phyloP scores from a whole-genome alignment of 306 rosid genomes.

The Pachyrhizus erosus region DNA sequence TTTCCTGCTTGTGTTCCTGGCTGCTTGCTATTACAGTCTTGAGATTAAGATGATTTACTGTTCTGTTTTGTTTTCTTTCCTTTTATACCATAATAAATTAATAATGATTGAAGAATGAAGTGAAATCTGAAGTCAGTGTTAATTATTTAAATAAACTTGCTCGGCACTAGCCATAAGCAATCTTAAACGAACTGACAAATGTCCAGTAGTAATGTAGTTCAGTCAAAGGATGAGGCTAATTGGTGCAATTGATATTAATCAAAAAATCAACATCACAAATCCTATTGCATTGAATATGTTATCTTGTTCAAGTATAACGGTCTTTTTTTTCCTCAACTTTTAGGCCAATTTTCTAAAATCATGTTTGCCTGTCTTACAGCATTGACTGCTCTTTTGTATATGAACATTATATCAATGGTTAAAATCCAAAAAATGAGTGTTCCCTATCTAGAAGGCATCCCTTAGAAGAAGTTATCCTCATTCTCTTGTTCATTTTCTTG shows the following conservation, averaged over 20 bases:
- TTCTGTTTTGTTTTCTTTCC: constrained; percentile 1
- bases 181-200: neutral
- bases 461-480: constrained; percentile 1
- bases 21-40: neutral
- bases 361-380: constrained; percentile 9
- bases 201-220: neutral
- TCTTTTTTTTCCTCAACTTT: neutral
- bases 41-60: constrained; percentile 11
- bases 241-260: neutral
- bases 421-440: neutral
- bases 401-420: neutral
- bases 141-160: constrained; percentile 1
- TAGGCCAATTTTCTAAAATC: neutral
- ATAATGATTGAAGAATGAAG: neutral
- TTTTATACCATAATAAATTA: neutral
- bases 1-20: constrained; percentile 10
- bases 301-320: constrained; percentile 12
- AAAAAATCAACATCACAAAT: constrained; percentile 2
- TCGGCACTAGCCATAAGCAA: neutral
- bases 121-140: neutral
- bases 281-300: constrained; percentile 10
- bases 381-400: neutral
- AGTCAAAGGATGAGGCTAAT: constrained; percentile 14
- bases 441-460: constrained; percentile 8
- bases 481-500: constrained; percentile 40